Evolutionary conservation across 805 yeast genomes (phyloP), one percentile per base, ranked within the genome.

Genomic region (Cyberlindnera japonica): DNA sequence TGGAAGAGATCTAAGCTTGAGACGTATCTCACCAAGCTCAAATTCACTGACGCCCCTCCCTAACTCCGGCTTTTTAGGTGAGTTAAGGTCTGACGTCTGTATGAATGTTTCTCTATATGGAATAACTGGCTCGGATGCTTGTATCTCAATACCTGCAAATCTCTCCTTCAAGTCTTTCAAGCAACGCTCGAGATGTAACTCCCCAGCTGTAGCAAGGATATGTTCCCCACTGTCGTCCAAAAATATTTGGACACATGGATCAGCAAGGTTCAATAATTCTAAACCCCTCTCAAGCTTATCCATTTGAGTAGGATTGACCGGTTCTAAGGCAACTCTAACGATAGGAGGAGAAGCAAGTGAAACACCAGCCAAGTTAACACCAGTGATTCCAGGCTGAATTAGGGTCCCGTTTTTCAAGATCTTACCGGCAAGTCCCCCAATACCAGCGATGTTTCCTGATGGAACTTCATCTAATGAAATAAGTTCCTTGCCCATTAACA

Each of bases 161-260:
- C 98, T 71, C 54, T 87, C 96, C 40, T 75, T 79, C 55, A 93
- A 66, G 64, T 93, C 99, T 55, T 88, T 89, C 50, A 93, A 62
- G 62, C 99, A 93, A 57, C 99, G 75, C 57, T 93, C 99, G 30
- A 93, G 69, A 67, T 93, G 99, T 47, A 93, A 69, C 62, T 93
- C 99, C 36, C 99, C 99, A 9, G 99, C 96, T 9, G 95, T 90
- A 33, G 95, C 87, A 51, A 93, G 68, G 49, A 93, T 89, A 51
- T 86, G 85, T 62, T 93, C 99, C 42, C 99, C 99, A 8, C 81
- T 79, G 43, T 87, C 96, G 53, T 86, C 90, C 31, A 88, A 70
- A 54, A 76, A 83, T 41, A 90, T 83, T 52, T 87, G 88, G 16
- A 90, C 95, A 53, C 96, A 91, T 1, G 99, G 97, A 62, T 93